These are phyloP conservation scores for Bacterosira constricta DNA, from an alignment of 108 stramenopile genomes.

Conservation along the genomic window DNA sequence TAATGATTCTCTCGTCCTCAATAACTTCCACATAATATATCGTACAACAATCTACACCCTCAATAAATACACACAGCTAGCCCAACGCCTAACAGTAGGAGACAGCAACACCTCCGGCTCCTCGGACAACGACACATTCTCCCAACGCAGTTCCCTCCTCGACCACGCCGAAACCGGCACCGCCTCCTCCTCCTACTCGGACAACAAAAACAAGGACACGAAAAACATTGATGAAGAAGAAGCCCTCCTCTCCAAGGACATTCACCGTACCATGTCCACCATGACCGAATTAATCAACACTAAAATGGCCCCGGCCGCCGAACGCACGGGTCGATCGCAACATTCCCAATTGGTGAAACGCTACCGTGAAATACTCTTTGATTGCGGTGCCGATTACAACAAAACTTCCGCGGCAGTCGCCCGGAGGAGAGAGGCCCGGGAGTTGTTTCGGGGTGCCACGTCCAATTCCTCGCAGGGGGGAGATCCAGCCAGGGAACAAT, in stretches of 20 bases:
- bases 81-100: constrained; percentile 37
- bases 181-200: constrained; percentile 13
- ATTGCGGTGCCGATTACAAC: constrained; percentile 74
- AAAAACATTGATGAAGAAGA: constrained; percentile 60
- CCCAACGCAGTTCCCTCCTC: constrained; percentile 32
- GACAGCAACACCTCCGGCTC: constrained; percentile 2
- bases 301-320: constrained; percentile 69
- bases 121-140: constrained; percentile 3
- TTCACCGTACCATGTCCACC: constrained; percentile 64
- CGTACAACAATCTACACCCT: neutral
- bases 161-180: constrained; percentile 67
- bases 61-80: constrained; percentile 20
- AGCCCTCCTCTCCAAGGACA: constrained; percentile 67
- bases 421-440: constrained; percentile 66
- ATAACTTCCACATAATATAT: too few species aligned
- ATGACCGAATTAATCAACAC: constrained; percentile 74
- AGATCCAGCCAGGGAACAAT: constrained; percentile 61
- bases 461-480: neutral
- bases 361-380: constrained; percentile 87
- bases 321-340: constrained; percentile 55
- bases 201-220: neutral
- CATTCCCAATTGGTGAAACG: constrained; percentile 71
- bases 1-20: neutral
- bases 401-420: constrained; percentile 58
- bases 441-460: constrained; percentile 69